Percentiles rank a stretch among this genome's conserved stretches.
These are phyloP conservation scores for Pestalotiopsis sp. DNA, from an alignment of 2,329 filamentous ascomycete species.

Conservation along the genomic window DNA sequence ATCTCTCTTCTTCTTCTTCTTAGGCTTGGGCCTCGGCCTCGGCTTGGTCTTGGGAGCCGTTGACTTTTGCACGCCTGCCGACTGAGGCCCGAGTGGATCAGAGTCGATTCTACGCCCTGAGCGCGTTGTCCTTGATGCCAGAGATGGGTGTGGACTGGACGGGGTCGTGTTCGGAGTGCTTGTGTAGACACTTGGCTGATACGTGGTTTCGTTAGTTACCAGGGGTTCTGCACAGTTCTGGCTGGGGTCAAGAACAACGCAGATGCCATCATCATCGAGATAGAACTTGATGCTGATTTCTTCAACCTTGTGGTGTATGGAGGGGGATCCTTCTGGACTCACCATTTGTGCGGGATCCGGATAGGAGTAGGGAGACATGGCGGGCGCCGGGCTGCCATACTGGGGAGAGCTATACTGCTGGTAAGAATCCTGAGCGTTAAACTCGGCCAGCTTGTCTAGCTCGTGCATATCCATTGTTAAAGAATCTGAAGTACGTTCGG, in stretches of 20 bases:
- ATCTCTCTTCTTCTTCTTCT: slow-evolving; percentile 40
- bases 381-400: slow-evolving; percentile 3
- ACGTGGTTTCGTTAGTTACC: background rate
- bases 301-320: background rate
- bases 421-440: background rate
- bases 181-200: slow-evolving; percentile 29
- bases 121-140: slow-evolving; percentile 29
- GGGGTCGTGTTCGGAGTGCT: slow-evolving; percentile 56
- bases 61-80: slow-evolving; percentile 33
- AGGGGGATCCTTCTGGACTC: background rate
- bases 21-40: slow-evolving; percentile 31
- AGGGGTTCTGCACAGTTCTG: background rate
- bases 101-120: slow-evolving; percentile 34
- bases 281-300: background rate
- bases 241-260: background rate
- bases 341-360: slow-evolving; percentile 7
- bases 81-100: slow-evolving; percentile 28
- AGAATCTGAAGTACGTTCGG: background rate
- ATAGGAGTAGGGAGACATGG: slow-evolving; percentile 1
- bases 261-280: background rate
- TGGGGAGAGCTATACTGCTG: slow-evolving; percentile 1
- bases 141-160: slow-evolving; percentile 40
- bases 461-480: background rate
- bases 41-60: slow-evolving; percentile 42
- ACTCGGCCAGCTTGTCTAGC: background rate